Percentiles rank a stretch among this genome's conserved stretches.
These are phyloP conservation scores for Annulohypoxylon nitens DNA, from an alignment of 495 filamentous ascomycete species.

Conservation along the genomic window DNA sequence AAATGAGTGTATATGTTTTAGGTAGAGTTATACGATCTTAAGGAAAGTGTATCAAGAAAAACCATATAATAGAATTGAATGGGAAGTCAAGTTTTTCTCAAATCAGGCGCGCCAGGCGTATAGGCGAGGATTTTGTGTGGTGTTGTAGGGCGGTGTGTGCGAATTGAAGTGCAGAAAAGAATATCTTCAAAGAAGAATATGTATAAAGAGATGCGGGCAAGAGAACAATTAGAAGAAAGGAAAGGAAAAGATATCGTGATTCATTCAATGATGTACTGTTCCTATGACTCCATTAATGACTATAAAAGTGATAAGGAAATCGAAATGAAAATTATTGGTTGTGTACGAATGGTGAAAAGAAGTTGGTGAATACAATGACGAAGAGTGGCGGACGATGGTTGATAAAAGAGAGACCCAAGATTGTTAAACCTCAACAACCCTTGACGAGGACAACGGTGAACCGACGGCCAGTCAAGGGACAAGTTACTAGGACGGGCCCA, in stretches of 20 bases:
- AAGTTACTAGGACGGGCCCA: conserved; percentile 24
- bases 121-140: conserved; percentile 19
- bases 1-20: neutral
- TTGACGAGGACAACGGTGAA: conserved; percentile 8
- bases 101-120: conserved; percentile 24
- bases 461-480: conserved; percentile 29
- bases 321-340: conserved; percentile 19
- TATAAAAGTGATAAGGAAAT: conserved; percentile 20
- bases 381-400: conserved; percentile 32
- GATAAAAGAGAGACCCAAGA: conserved; percentile 38
- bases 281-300: conserved; percentile 37
- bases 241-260: conserved; percentile 17
- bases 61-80: conserved; percentile 14
- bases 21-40: neutral
- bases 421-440: conserved; percentile 25
- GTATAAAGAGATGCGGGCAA: conserved; percentile 26
- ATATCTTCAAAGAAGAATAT: conserved; percentile 36
- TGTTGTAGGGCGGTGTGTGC: conserved; percentile 16
- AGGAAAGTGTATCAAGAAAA: conserved; percentile 10
- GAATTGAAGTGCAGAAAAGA: conserved; percentile 15
- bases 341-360: conserved; percentile 22
- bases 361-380: conserved; percentile 36
- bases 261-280: conserved; percentile 44
- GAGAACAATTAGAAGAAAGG: conserved; percentile 18
- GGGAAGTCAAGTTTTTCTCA: conserved; percentile 13